Conservation (phyloP, 1,284 basidiomycete species). For the Cryptococcus neoformans region DNA sequence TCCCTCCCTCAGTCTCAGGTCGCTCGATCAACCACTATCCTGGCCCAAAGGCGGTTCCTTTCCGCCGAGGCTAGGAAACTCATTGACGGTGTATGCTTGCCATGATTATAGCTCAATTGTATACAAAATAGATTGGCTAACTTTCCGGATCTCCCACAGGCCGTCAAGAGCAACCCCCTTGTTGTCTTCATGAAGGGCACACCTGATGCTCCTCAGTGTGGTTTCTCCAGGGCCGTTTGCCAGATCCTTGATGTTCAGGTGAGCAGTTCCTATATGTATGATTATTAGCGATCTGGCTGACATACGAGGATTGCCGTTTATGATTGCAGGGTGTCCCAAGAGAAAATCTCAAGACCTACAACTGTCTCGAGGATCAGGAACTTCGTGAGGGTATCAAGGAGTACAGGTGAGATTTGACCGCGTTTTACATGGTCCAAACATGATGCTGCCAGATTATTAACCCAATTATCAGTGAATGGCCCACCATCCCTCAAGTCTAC, state of each 20-base stretch:
- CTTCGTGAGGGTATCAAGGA: constrained; percentile 75
- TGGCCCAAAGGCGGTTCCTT: constrained; percentile 47
- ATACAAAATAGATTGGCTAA: not conserved
- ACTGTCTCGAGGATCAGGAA: constrained; percentile 84
- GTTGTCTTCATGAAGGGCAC: constrained; percentile 95
- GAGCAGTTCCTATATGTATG: constrained; percentile 5
- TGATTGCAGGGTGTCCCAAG: constrained; percentile 65
- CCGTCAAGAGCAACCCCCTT: constrained; percentile 67
- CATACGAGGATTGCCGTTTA: not conserved
- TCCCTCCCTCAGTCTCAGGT: constrained; percentile 42
- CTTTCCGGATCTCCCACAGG: constrained; percentile 41
- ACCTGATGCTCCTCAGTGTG: constrained; percentile 66
- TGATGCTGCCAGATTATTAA: constrained; percentile 9
- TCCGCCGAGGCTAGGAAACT: constrained; percentile 51
- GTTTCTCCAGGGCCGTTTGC: constrained; percentile 90
- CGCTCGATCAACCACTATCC: constrained; percentile 23
- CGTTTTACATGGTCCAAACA: not conserved
- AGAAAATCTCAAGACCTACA: constrained; percentile 80
- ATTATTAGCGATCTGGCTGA: not conserved
- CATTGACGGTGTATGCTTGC: constrained; percentile 50
- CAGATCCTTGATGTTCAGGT: constrained; percentile 85
- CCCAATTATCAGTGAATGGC: constrained; percentile 74
- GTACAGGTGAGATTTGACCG: constrained; percentile 70
- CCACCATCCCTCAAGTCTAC: constrained; percentile 95
- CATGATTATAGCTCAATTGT: not conserved